Evolutionary conservation across 1,284 basidiomycete genomes (phyloP), one percentile per base, ranked within the genome.

Genomic region (Ceratobasidium papillatum): DNA sequence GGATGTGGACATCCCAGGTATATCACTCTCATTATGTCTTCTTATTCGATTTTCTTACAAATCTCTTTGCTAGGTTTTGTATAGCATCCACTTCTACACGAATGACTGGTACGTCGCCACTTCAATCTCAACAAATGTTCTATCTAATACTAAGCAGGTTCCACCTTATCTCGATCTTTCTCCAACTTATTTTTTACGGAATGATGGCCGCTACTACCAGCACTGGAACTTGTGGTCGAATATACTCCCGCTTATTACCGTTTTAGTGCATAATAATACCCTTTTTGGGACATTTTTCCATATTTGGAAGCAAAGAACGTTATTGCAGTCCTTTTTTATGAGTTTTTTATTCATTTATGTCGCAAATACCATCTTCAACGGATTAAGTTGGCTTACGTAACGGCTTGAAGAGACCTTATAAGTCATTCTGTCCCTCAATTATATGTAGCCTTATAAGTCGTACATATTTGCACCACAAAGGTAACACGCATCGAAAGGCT

Each of bases 1-100:
- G 65, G 65, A 51, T 69, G 36, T 69, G 65, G 65, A 36, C 34
- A 4, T 56, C 65, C 25, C 65, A 69, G 38, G 65, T 69, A 38
- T 36, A 25, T 43, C 12, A 30, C 3, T 38, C 17, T 49, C 30
- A 27, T 8, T 30, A 25, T 22, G 27, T 8, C 7, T 30, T 22
- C 11, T 5, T 7, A 41, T 4, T 22, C n/a, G 4, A 5, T 22
- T 49, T 49, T 11, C 47, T 22, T 4, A 49, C 4, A 22, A 5
- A 19, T 49, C 4, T 3, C 14, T 4, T 14, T 34, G 7, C 17
- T 38, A 68, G 64, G 30, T 27, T n/a, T 25, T 56, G 22, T 69
- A 69, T 43, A 58, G 51, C 9, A 22, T 69, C 19, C 51, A 64
- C 38, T 69, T 56, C 47, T 69, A 69, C 38, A 69, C 65, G 2